Evolutionary conservation across 176 grass and related monocot genomes (phyloP).

Genomic region (sorghum (Sorghum bicolor)): DNA sequence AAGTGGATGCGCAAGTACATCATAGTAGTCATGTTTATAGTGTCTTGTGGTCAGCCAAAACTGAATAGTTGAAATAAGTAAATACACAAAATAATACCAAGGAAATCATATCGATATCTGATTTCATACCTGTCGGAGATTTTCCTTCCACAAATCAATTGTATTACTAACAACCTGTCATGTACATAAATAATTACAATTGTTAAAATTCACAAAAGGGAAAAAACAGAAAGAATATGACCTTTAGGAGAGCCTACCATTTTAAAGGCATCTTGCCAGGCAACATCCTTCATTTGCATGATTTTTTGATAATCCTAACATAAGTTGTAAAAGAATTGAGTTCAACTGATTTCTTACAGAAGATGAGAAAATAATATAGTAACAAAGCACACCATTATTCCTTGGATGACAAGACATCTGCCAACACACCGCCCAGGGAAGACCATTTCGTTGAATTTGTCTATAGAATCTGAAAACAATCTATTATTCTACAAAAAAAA

Average conservation of each 20-base stretch:
- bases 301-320: slow-evolving; percentile 3
- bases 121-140: slow-evolving; percentile 5
- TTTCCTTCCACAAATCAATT: neutral
- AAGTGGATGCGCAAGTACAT: neutral
- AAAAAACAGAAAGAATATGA: neutral
- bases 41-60: slow-evolving; percentile 1
- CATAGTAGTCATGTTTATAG: slow-evolving; percentile 1
- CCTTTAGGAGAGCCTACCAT: neutral
- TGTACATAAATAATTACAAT: neutral
- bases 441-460: neutral
- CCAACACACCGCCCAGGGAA: neutral
- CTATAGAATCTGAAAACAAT: neutral
- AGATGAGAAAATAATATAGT: neutral
- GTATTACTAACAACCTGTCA: neutral
- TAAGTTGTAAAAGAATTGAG: neutral
- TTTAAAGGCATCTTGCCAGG: neutral
- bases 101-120: neutral
- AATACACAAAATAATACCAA: neutral
- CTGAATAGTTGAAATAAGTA: slow-evolving; percentile 8
- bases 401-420: neutral
- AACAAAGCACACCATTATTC: slow-evolving; percentile 14
- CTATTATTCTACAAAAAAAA: neutral
- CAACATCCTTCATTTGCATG: neutral
- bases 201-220: neutral
- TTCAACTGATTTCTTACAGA: neutral